These are phyloP conservation scores for Hydnum rufescens DNA, from an alignment of 768 basidiomycete species.

Conservation along the genomic window DNA sequence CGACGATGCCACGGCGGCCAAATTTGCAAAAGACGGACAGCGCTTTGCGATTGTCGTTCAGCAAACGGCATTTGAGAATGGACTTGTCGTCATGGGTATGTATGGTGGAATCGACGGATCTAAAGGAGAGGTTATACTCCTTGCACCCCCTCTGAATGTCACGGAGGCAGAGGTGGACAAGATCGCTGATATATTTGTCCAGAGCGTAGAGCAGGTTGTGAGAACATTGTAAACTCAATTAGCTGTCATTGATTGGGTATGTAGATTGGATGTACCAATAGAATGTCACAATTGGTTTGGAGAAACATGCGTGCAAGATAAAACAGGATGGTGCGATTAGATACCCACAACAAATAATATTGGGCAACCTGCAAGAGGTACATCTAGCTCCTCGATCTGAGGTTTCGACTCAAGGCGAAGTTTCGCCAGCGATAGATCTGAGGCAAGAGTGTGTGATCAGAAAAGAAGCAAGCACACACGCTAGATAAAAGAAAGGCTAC, in stretches of 20 bases:
- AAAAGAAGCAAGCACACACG: neutral
- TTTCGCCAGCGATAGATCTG: neutral
- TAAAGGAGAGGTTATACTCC: constrained; percentile 50
- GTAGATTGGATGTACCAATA: too few relatives aligned
- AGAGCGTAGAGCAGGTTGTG: constrained; percentile 35
- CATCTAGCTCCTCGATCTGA: too few relatives aligned
- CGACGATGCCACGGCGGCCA: constrained; percentile 16
- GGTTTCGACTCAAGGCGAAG: too few relatives aligned
- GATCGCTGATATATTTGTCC: constrained; percentile 47
- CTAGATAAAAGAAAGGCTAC: constrained; percentile 10
- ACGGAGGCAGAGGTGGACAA: constrained; percentile 45
- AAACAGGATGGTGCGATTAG: too few relatives aligned
- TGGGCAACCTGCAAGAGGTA: too few relatives aligned
- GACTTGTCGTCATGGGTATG: constrained; percentile 55
- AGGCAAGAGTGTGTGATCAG: too few relatives aligned
- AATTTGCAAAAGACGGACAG: constrained; percentile 25
- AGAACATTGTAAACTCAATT: too few relatives aligned
- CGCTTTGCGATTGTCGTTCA: constrained; percentile 52
- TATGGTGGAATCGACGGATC: constrained; percentile 53
- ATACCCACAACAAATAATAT: too few relatives aligned
- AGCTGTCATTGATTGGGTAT: too few relatives aligned
- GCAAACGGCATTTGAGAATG: constrained; percentile 44
- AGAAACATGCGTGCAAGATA: too few relatives aligned
- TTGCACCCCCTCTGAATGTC: constrained; percentile 67
- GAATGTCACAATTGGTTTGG: too few relatives aligned